A percentile compares a stretch with the other conserved stretches of the same genome.
Evolutionary conservation across 495 filamentous ascomycete species (phyloP).

Genomic region (Penicillium cinerascens): DNA sequence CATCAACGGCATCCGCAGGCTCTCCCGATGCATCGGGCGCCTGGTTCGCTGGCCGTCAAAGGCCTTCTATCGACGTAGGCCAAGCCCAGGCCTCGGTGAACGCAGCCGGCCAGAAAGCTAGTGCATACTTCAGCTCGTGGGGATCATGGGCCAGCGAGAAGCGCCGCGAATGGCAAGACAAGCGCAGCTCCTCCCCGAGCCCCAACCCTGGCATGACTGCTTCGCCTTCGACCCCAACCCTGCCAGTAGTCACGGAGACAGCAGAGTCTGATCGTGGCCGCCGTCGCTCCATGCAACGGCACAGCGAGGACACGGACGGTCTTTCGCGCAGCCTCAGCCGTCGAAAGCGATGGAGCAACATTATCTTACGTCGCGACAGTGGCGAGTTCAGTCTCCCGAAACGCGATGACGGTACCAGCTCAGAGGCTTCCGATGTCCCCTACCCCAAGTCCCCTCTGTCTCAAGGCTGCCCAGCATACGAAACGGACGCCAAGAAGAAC

Average conservation of each 20-base stretch:
- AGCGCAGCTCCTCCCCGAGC: slow-evolving; percentile 29
- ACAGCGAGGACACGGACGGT: slow-evolving; percentile 28
- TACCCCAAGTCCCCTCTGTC: slow-evolving; percentile 41
- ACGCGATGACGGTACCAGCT: slow-evolving; percentile 18
- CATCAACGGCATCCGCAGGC: slow-evolving; percentile 18
- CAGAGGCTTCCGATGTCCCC: slow-evolving; percentile 12
- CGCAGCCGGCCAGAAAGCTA: slow-evolving; percentile 68
- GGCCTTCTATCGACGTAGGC: slow-evolving; percentile 52
- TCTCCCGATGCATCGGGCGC: slow-evolving; percentile 22
- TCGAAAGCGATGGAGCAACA: slow-evolving; percentile 46
- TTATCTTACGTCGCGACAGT: slow-evolving; percentile 39
- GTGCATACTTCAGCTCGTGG: slow-evolving; percentile 92
- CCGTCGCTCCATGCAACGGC: slow-evolving; percentile 30
- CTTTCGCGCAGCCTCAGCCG: slow-evolving; percentile 40
- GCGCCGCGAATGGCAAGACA: slow-evolving; percentile 58
- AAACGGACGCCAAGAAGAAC: background rate
- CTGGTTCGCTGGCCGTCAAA: slow-evolving; percentile 33
- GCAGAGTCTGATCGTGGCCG: slow-evolving; percentile 33
- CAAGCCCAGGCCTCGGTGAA: slow-evolving; percentile 66
- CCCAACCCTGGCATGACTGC: slow-evolving; percentile 11
- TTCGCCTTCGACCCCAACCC: slow-evolving; percentile 31
- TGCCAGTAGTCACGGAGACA: slow-evolving; percentile 28
- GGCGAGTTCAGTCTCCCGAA: slow-evolving; percentile 26
- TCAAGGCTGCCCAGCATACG: slow-evolving; percentile 25
- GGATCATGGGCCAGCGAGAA: slow-evolving; percentile 93